Conservation (phyloP, 805 yeast species). For the Myxozyma neglecta region DNA sequence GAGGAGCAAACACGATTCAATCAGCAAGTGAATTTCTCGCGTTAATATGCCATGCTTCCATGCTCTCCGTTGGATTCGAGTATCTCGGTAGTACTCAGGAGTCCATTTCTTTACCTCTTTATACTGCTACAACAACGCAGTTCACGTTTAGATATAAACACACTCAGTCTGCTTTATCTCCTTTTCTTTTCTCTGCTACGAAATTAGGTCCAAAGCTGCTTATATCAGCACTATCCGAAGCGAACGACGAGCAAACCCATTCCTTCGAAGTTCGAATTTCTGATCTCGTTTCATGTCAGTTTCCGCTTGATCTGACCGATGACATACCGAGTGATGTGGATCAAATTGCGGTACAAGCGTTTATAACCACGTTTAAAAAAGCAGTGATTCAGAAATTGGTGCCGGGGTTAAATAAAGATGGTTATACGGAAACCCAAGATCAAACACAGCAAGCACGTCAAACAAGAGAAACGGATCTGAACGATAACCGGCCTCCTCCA, state of each 20-base stretch:
- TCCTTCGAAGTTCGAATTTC: slow-evolving; percentile 14
- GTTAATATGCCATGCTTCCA: slow-evolving; percentile 13
- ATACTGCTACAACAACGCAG: slow-evolving; percentile 10
- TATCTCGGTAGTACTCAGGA: slow-evolving; percentile 15
- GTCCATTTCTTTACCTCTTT: background rate
- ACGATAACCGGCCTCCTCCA: slow-evolving; percentile 26
- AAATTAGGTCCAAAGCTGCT: slow-evolving; percentile 21
- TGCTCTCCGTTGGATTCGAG: slow-evolving; percentile 26
- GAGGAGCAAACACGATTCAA: background rate
- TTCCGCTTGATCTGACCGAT: slow-evolving; percentile 1
- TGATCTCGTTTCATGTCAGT: slow-evolving; percentile 7
- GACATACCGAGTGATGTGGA: background rate
- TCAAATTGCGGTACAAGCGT: slow-evolving; percentile 2
- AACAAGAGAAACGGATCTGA: slow-evolving; percentile 20
- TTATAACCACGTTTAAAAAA: slow-evolving; percentile 13
- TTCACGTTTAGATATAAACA: slow-evolving; percentile 18
- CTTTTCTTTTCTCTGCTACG: slow-evolving; percentile 15
- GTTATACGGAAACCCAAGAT: slow-evolving; percentile 15
- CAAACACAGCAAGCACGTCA: background rate
- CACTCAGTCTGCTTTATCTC: slow-evolving; percentile 18
- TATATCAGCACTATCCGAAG: slow-evolving; percentile 22
- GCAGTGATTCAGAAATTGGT: slow-evolving; percentile 16
- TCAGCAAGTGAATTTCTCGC: slow-evolving; percentile 17
- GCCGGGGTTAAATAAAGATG: slow-evolving; percentile 22
- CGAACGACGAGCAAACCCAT: slow-evolving; percentile 16